Base-by-base conservation (phyloP, 2,329 filamentous ascomycete species). In the Diaporthe sp. region DNA sequence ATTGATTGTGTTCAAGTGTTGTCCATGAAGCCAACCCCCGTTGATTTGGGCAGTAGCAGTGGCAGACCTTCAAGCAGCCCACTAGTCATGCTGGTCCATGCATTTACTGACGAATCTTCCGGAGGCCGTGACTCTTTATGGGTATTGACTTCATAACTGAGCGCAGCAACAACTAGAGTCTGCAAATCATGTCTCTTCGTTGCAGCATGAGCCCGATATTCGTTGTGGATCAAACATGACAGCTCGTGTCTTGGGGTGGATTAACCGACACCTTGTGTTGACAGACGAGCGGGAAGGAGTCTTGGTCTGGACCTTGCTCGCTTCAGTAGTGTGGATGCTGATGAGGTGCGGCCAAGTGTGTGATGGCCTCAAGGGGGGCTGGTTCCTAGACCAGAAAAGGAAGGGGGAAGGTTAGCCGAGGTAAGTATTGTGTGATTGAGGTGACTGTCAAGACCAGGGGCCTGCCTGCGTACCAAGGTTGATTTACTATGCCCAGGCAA, bases 331-430 rank as follows among this genome's bases (percentile, higher is more conserved):
- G 31, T 68, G 31, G 6, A 28, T 39, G 65, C 47, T 49, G 63
- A 37, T 31, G 65, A 68, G 61, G 31, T 68, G 42, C 4, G 47
- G n/a, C 65, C 31, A 53, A 68, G 65, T 39, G 65, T 68, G 44
- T 68, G 65, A 68, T 68, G 47, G 34, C 31, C 65, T 39, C 65
- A 53, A 39, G 37, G 31, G 65, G 47, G 47, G 15, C 25, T 47
- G 37, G 8, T 22, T n/a, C 34, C 58, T n/a, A 9, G 31, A 15
- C 55, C 31, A 25, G 28, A 22, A 15, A 10, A 20, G 31, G 61
- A 44, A 44, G 39, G 12, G 15, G 42, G 44, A 42, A 5, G 44
- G 12, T 51, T 34, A 47, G 42, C 39, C 60, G 39, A 47, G 60
- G 60, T 17, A 47, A 28, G 39, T 10, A 22, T 9, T 15, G 31